Percentiles rank a stretch among this genome's conserved stretches.
Evolutionary conservation across 2,329 filamentous ascomycete genomes (phyloP).

Genomic region (Claviceps lovelessii): DNA sequence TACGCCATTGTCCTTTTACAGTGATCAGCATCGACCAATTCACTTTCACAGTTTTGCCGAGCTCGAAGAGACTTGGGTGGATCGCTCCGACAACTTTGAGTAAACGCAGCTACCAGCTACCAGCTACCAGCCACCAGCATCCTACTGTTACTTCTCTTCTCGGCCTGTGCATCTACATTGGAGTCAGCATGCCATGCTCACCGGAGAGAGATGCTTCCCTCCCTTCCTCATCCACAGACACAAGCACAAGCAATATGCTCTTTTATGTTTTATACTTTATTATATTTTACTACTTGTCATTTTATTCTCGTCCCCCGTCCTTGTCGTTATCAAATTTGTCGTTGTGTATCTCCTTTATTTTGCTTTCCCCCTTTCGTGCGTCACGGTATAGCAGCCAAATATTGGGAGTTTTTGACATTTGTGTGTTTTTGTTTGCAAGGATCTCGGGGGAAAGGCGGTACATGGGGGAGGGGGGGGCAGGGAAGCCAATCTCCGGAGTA

Average conservation of each 20-base stretch:
- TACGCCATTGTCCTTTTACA: constrained; percentile 81
- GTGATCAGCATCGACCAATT: constrained; percentile 75
- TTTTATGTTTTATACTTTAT: too few species aligned
- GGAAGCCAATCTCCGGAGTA: neutral
- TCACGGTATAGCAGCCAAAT: neutral
- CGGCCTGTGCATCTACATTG: neutral
- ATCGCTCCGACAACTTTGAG: constrained; percentile 84
- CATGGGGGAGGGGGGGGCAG: too few species aligned
- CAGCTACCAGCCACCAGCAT: neutral
- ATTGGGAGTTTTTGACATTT: neutral
- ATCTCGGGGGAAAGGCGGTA: neutral
- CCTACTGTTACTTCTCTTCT: neutral
- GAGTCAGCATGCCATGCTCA: too few species aligned
- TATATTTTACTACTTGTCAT: neutral
- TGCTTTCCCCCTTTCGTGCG: neutral
- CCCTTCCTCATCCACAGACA: neutral
- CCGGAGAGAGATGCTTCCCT: too few species aligned
- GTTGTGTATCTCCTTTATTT: neutral
- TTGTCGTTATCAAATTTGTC: neutral
- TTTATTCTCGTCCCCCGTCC: neutral
- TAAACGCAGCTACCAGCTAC: constrained; percentile 26
- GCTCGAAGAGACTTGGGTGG: constrained; percentile 92
- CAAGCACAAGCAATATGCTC: neutral
- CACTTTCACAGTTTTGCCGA: constrained; percentile 98
- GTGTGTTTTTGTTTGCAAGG: neutral